phyloP scores from a whole-genome alignment of 163 green algal genomes.

The Coccomyxa subellipsoidea region DNA sequence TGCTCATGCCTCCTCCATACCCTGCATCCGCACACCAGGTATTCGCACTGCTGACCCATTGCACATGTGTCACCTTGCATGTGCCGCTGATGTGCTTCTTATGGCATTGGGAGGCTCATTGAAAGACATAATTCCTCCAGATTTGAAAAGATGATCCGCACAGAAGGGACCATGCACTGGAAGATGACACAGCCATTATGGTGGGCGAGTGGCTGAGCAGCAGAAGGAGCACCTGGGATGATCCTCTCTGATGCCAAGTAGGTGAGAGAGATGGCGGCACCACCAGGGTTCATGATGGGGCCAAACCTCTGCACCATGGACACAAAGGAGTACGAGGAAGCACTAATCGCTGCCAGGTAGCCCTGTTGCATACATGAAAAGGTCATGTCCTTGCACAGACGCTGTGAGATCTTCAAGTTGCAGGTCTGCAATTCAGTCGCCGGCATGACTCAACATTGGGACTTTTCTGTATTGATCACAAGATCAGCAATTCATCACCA shows the following conservation, averaged over 20 bases:
- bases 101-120: too few species aligned
- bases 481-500: too few species aligned
- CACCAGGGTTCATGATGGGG: conserved; percentile 82
- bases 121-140: too few species aligned
- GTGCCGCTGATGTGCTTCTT: too few species aligned
- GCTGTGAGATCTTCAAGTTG: too few species aligned
- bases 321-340: conserved; percentile 95
- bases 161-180: too few species aligned
- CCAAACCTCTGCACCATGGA: conserved; percentile 89
- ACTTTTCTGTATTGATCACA: too few species aligned
- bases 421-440: too few species aligned
- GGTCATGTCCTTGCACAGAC: background rate
- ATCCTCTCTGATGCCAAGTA: conserved; percentile 91
- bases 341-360: conserved; percentile 94
- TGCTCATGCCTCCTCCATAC: conserved; percentile 77
- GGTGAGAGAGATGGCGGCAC: conserved; percentile 88
- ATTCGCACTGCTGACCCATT: background rate
- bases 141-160: too few species aligned
- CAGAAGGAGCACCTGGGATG: conserved; percentile 82
- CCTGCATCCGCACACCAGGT: conserved; percentile 9
- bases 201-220: background rate
- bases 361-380: conserved; percentile 47
- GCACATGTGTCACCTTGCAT: too few species aligned
- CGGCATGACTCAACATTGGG: too few species aligned
- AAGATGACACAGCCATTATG: too few species aligned